Percentiles rank a stretch among this genome's conserved stretches.
phyloP scores from a whole-genome alignment of 345 rosid genomes.

The Noccaea bulbosa region DNA sequence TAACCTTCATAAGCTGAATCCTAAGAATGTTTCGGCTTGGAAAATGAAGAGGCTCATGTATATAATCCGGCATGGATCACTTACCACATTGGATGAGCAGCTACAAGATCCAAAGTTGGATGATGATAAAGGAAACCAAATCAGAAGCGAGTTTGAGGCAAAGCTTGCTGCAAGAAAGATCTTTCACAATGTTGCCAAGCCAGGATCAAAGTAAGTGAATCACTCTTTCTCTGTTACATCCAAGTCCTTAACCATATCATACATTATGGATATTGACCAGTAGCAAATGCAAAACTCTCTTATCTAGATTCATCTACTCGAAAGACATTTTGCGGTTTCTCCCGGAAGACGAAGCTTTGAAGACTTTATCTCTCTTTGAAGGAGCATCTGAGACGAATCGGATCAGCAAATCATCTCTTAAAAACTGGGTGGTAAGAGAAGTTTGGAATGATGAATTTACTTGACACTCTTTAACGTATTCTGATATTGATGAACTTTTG shows the following conservation, averaged over 20 bases:
- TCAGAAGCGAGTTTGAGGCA: constrained; percentile 62
- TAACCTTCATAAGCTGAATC: constrained; percentile 56
- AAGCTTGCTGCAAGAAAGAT: constrained; percentile 52
- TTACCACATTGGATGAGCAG: constrained; percentile 72
- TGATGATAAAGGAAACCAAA: constrained; percentile 57
- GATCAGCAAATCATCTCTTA: constrained; percentile 65
- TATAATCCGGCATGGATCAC: constrained; percentile 59
- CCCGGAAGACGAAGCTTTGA: constrained; percentile 67
- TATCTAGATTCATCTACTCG: constrained; percentile 59
- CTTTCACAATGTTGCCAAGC: constrained; percentile 59
- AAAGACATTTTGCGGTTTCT: constrained; percentile 79
- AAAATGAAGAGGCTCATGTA: constrained; percentile 74
- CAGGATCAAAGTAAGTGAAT: constrained; percentile 45
- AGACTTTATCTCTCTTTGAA: constrained; percentile 71
- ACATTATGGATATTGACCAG: neutral
- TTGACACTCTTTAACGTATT: neutral
- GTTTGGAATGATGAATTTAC: neutral
- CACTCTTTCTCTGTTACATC: neutral
- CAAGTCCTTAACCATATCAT: neutral
- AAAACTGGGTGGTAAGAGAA: constrained; percentile 81
- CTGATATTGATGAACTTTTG: neutral
- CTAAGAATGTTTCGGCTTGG: constrained; percentile 75
- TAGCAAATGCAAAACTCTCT: neutral
- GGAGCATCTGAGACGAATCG: constrained; percentile 60
- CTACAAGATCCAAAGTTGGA: constrained; percentile 45